These are phyloP conservation scores for Salinomyces thailandicus DNA, from an alignment of 2,329 filamentous ascomycete genomes.

Conservation along the genomic window DNA sequence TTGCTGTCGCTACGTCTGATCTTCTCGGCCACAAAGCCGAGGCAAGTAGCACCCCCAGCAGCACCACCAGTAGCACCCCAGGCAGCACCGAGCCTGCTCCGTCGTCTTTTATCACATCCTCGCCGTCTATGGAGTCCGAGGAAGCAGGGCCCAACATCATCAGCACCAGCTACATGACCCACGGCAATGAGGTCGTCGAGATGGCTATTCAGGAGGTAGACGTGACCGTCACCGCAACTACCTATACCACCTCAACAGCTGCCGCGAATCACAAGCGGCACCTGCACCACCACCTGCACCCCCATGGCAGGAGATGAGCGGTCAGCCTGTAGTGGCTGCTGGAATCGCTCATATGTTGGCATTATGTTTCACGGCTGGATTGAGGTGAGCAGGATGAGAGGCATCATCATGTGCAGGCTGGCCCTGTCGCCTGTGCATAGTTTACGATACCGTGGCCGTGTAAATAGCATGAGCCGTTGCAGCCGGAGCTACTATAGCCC, in stretches of 20 bases:
- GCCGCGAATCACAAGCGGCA: conserved; percentile 22
- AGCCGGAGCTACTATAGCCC: too few relatives aligned
- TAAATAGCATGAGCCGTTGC: too few relatives aligned
- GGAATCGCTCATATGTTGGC: too few relatives aligned
- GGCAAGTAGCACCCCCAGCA: background rate
- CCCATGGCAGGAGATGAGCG: conserved; percentile 4
- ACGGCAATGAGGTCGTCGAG: conserved; percentile 34
- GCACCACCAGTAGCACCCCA: background rate
- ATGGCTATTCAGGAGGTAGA: conserved; percentile 35
- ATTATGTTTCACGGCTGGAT: conserved; percentile 1
- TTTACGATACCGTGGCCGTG: background rate
- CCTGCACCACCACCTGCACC: conserved; percentile 20
- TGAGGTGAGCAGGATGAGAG: background rate
- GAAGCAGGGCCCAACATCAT: conserved; percentile 14
- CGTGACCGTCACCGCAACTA: conserved; percentile 31
- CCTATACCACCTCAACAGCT: conserved; percentile 12
- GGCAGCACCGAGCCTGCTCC: background rate
- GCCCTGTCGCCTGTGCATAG: conserved; percentile 5
- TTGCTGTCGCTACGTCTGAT: conserved; percentile 5
- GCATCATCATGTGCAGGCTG: conserved; percentile 3
- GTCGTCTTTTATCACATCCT: conserved; percentile 9
- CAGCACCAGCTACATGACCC: conserved; percentile 34
- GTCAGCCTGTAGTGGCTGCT: too few relatives aligned
- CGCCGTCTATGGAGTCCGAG: conserved; percentile 15
- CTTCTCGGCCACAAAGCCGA: background rate